A percentile compares a stretch with the other conserved stretches of the same genome.
Evolutionary conservation across 192 early-diverging fungal species (phyloP).

Genomic region (Allomyces macrogynus): DNA sequence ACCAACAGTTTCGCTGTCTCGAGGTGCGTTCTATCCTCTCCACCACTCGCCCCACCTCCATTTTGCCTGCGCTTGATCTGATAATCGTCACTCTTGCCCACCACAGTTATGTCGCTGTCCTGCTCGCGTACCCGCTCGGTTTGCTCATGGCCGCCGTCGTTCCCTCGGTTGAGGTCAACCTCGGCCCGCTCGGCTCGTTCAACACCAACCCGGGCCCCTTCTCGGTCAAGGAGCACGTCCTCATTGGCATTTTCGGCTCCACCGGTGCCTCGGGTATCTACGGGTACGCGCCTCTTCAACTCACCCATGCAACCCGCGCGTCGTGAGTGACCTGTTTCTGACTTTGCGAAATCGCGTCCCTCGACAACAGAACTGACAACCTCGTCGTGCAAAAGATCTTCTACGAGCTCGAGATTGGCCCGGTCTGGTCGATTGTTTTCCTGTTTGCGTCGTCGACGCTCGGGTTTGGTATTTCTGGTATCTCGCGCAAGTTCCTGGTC

Average conservation of each 20-base stretch:
- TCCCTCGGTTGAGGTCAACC: slow-evolving; percentile 13
- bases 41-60: no score
- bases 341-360: no score
- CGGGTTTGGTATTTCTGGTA: slow-evolving; percentile 32
- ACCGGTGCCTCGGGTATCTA: slow-evolving; percentile 49
- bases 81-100: no score
- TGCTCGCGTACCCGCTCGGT: slow-evolving; percentile 60
- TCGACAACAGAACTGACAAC: slow-evolving; percentile 11
- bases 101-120: slow-evolving; percentile 19
- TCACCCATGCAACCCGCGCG: no score
- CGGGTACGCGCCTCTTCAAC: slow-evolving; percentile 5
- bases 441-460: slow-evolving; percentile 23
- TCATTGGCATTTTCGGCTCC: slow-evolving; percentile 57
- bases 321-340: no score
- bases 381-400: slow-evolving; percentile 32
- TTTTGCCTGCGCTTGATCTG: no score
- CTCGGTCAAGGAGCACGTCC: slow-evolving; percentile 71
- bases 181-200: slow-evolving; percentile 22
- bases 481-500: slow-evolving; percentile 25
- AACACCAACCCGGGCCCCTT: slow-evolving; percentile 70
- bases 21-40: no score
- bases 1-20: no score
- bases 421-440: slow-evolving; percentile 12
- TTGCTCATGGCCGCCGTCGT: slow-evolving; percentile 36
- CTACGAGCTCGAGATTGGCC: slow-evolving; percentile 29